Percentiles rank a stretch among this genome's conserved stretches.
Evolutionary conservation across 495 filamentous ascomycete genomes (phyloP).

Genomic region (Margaritispora aquatica): DNA sequence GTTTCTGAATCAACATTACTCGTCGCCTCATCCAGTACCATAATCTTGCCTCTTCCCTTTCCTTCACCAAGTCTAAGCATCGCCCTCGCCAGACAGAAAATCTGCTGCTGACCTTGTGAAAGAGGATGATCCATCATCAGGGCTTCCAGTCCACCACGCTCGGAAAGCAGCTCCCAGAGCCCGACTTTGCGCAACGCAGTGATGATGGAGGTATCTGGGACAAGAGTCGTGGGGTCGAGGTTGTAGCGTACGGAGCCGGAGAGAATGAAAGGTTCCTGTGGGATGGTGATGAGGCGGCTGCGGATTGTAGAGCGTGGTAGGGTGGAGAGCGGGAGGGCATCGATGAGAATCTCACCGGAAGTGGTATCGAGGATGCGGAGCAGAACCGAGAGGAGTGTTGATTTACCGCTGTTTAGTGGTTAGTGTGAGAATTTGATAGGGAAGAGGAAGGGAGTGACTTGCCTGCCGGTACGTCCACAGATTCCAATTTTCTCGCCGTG

Average conservation of each 20-base stretch:
- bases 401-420: conserved; percentile 20
- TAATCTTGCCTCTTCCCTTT: conserved; percentile 7
- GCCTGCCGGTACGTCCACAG: conserved; percentile 34
- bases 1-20: conserved; percentile 38
- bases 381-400: conserved; percentile 27
- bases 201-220: conserved; percentile 26
- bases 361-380: conserved; percentile 28
- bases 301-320: conserved; percentile 14
- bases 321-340: conserved; percentile 28
- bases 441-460: conserved; percentile 4
- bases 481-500: conserved; percentile 37
- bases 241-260: conserved; percentile 38
- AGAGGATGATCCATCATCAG: conserved; percentile 31
- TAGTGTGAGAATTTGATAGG: not conserved
- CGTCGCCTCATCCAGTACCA: conserved; percentile 2
- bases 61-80: conserved; percentile 19
- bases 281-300: conserved; percentile 28
- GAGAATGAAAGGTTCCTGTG: conserved; percentile 36
- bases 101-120: conserved; percentile 38
- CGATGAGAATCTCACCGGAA: conserved; percentile 19
- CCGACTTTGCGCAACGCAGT: conserved; percentile 30
- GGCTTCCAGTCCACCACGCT: conserved; percentile 33
- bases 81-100: conserved; percentile 40
- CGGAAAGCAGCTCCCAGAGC: conserved; percentile 31
- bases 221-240: conserved; percentile 32